A percentile compares a stretch with the other conserved stretches of the same genome.
Conservation (phyloP, 352 stramenopile genomes). For the Globisporangium cylindrosporum region DNA sequence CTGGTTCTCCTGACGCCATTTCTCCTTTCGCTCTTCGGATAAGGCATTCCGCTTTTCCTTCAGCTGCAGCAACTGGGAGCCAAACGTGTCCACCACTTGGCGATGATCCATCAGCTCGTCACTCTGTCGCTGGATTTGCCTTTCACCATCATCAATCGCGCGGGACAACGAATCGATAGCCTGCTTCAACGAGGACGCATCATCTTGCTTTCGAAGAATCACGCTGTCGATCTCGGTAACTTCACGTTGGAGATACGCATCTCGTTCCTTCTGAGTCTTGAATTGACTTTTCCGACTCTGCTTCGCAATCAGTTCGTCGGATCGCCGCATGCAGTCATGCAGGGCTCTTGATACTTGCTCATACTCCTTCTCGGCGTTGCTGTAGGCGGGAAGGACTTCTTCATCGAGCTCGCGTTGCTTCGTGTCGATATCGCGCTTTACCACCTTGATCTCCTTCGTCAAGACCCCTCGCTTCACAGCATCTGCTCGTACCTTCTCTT, state of each 20-base stretch:
- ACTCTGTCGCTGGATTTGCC: constrained; percentile 40
- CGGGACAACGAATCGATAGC: constrained; percentile 41
- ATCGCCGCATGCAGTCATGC: constrained; percentile 53
- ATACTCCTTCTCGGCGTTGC: constrained; percentile 58
- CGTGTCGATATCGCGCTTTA: constrained; percentile 54
- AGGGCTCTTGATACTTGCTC: constrained; percentile 82
- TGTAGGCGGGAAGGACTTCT: constrained; percentile 52
- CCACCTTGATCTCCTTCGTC: constrained; percentile 46
- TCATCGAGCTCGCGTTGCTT: constrained; percentile 50
- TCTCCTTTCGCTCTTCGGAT: constrained; percentile 78
- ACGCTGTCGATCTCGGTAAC: constrained; percentile 68
- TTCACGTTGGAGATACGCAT: constrained; percentile 79
- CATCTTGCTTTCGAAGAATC: constrained; percentile 52
- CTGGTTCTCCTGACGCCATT: constrained; percentile 79
- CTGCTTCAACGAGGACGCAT: constrained; percentile 37
- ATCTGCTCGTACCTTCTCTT: constrained; percentile 52
- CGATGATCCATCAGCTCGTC: constrained; percentile 57
- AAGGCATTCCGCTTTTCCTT: constrained; percentile 80
- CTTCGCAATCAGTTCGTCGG: constrained; percentile 93
- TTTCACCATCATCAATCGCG: constrained; percentile 43
- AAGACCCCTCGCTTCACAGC: constrained; percentile 36
- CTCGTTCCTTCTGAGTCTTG: constrained; percentile 89
- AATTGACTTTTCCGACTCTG: constrained; percentile 96
- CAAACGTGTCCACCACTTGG: constrained; percentile 46
- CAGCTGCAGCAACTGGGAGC: constrained; percentile 52